Conservation (phyloP, 805 yeast species). For the Ogataea nakhonphanomensis region DNA sequence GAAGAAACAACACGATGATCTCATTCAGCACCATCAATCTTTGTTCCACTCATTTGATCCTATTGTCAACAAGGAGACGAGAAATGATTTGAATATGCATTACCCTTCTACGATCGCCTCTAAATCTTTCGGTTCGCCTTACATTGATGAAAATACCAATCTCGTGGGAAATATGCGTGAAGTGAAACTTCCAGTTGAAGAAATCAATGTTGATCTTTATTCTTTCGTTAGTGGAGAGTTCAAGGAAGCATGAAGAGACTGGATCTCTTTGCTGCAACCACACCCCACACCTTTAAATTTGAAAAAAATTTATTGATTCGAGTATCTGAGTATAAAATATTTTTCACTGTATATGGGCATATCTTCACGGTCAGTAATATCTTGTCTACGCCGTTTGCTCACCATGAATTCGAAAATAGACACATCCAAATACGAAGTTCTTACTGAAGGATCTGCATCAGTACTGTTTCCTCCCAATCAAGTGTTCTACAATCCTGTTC, state of each 20-base stretch:
- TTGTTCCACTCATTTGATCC: conserved; percentile 16
- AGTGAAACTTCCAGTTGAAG: conserved; percentile 3
- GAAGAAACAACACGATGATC: conserved; percentile 21
- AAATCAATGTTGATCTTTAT: conserved; percentile 18
- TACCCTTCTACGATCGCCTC: no score
- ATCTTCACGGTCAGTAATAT: conserved; percentile 1
- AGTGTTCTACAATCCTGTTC: conserved; percentile 95
- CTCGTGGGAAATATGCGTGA: neutral
- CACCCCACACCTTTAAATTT: conserved; percentile 5
- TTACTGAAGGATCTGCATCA: conserved; percentile 78
- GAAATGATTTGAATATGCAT: neutral
- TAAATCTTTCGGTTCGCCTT: no score
- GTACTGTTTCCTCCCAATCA: conserved; percentile 79
- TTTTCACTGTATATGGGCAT: conserved; percentile 7
- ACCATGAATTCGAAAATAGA: conserved; percentile 7
- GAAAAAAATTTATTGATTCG: neutral
- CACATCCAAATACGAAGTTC: conserved; percentile 27
- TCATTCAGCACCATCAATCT: conserved; percentile 17
- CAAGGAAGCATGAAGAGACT: conserved; percentile 1
- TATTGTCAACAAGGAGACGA: neutral
- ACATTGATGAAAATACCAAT: neutral
- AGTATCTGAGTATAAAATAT: neutral
- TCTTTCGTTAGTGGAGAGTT: conserved; percentile 18
- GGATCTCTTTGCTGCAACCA: conserved; percentile 8
- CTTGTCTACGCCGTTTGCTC: conserved; percentile 2